Evolutionary conservation across 352 stramenopile genomes (phyloP).

Genomic region (Globisporangium alternatum): DNA sequence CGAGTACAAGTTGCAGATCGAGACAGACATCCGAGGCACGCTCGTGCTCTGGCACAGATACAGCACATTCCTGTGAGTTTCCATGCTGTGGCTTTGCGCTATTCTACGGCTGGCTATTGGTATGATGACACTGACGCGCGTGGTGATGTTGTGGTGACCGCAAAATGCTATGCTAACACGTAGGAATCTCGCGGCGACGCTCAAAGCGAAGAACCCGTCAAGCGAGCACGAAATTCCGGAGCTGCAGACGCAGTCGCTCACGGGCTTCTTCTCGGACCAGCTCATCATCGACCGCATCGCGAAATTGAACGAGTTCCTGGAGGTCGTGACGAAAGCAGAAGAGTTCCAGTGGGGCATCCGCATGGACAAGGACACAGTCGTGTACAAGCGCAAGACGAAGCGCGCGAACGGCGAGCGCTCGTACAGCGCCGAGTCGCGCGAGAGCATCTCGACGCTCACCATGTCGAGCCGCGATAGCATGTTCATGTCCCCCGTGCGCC

Average conservation of each 20-base stretch:
- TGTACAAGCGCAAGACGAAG: slow-evolving; percentile 89
- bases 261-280: slow-evolving; percentile 81
- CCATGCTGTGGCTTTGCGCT: not conserved
- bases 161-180: not conserved
- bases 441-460: slow-evolving; percentile 79
- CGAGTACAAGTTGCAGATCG: slow-evolving; percentile 79
- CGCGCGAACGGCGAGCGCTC: slow-evolving; percentile 47
- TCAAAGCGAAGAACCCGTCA: slow-evolving; percentile 78
- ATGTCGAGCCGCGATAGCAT: slow-evolving; percentile 76
- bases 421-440: slow-evolving; percentile 57
- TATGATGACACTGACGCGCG: not conserved
- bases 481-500: slow-evolving; percentile 59
- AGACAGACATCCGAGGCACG: slow-evolving; percentile 84
- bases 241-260: slow-evolving; percentile 81
- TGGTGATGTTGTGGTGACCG: not conserved
- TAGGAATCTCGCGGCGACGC: slow-evolving; percentile 73
- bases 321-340: slow-evolving; percentile 80
- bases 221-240: slow-evolving; percentile 75
- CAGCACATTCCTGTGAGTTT: slow-evolving; percentile 81
- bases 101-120: not conserved
- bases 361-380: slow-evolving; percentile 89
- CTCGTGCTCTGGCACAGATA: slow-evolving; percentile 87
- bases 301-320: slow-evolving; percentile 85
- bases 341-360: slow-evolving; percentile 88
- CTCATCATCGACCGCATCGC: slow-evolving; percentile 84